phyloP scores from a whole-genome alignment of 192 early-diverging fungal species.

The Coemansia sp. region DNA sequence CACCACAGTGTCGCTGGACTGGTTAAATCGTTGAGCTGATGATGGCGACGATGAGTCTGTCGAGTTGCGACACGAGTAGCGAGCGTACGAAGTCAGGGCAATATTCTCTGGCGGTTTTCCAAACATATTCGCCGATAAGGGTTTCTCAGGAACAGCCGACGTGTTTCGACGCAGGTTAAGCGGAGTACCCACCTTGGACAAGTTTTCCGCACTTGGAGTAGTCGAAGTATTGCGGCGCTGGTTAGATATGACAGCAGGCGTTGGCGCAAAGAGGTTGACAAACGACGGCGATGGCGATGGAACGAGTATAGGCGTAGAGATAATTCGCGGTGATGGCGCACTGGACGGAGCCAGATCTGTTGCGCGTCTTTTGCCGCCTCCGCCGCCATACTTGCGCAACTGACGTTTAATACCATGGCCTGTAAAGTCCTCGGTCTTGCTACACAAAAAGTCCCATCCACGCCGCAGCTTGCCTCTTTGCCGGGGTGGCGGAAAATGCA shows the following conservation, averaged over 20 bases:
- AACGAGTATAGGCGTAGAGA: constrained; percentile 27
- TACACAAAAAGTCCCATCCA: constrained; percentile 54
- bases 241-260: not conserved
- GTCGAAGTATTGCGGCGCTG: constrained; percentile 9
- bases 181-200: not conserved
- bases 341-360: constrained; percentile 21
- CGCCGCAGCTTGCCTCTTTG: constrained; percentile 47
- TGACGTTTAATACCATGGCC: constrained; percentile 50
- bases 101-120: constrained; percentile 21
- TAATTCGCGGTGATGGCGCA: constrained; percentile 4
- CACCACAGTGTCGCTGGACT: constrained; percentile 4
- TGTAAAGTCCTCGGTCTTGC: constrained; percentile 56
- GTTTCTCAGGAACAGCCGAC: constrained; percentile 1
- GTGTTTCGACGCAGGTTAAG: constrained; percentile 1
- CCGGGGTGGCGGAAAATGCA: constrained; percentile 39
- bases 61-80: constrained; percentile 30
- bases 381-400: constrained; percentile 52
- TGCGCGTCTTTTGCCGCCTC: constrained; percentile 51
- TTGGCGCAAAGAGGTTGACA: constrained; percentile 21
- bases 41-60: constrained; percentile 17
- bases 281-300: constrained; percentile 40
- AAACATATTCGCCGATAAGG: not conserved
- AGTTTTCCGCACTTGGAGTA: not conserved
- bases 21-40: constrained; percentile 8
- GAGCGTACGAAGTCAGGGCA: constrained; percentile 19